Evolutionary conservation across 768 basidiomycete genomes (phyloP), one percentile per base, ranked within the genome.

Genomic region (Pleurotus tuber-regium): DNA sequence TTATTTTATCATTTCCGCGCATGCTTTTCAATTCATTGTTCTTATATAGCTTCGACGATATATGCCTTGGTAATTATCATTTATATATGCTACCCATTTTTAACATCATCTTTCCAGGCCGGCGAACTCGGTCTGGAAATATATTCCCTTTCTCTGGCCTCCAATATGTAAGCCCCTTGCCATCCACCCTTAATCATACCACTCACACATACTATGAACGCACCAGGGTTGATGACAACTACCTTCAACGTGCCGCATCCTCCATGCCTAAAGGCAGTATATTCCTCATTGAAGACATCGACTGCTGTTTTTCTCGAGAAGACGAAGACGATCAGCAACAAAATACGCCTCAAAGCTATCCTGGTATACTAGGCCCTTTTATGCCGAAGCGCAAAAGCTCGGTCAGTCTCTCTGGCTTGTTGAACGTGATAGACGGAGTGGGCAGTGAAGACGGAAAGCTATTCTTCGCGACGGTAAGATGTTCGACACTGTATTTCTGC

Each of bases 311-410:
- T 62, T 71, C 75, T 2, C 70, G 75, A 4, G 74, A 74, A 14
- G 75, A 77, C 1, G 64, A 66, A 1, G 69, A 72, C 4, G 68
- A 71, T 4, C 62, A 67, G 4, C 10, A 58, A 88, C n/a, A n/a
- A n/a, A n/a, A n/a, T n/a, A n/a, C n/a, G n/a, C 91, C 57, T 84
- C 97, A 23, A 84, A 89, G 4, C 93, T 92, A 67, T 89, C 86
- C 1, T 82, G 81, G 96, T 95, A n/a, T n/a, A n/a, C n/a, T n/a
- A n/a, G n/a, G n/a, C n/a, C n/a, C n/a, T n/a, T n/a, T n/a, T n/a
- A 91, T 95, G 66, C 68, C 83, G 66, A 29, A 48, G 23, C 46
- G 30, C 1, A 48, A 62, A 42, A 69, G 66, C 1, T 59, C 63
- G 2, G 75, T 83, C 25, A 83, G 80, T 1, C 68, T 84, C 6